Conservation (phyloP, 768 basidiomycete species). For the Porpolomopsis calyptriformis region DNA sequence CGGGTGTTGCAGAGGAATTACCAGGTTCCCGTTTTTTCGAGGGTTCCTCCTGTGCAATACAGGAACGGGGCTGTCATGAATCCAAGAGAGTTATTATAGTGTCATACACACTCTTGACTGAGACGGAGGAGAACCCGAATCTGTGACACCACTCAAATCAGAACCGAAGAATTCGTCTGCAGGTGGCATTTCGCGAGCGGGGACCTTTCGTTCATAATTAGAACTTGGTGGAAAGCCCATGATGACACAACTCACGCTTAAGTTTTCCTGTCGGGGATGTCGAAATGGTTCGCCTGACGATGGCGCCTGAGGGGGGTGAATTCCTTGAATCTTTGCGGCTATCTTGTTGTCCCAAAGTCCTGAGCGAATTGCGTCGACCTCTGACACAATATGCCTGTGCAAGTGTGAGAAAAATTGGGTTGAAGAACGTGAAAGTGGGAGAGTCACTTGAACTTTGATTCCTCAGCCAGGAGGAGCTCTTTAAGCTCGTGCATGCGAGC, state of each 20-base stretch:
- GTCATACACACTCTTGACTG: slow-evolving; percentile 14
- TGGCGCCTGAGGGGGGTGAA: not conserved
- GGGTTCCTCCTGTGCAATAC: not conserved
- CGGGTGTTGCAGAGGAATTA: not conserved
- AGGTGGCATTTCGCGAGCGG: slow-evolving; percentile 8
- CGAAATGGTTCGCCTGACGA: not conserved
- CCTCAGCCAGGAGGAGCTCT: slow-evolving; percentile 60
- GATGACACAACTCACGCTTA: slow-evolving; percentile 5
- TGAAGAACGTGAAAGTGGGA: not conserved
- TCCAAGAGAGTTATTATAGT: not conserved
- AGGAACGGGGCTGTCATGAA: not conserved
- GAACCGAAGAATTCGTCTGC: slow-evolving; percentile 24
- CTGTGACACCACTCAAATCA: slow-evolving; percentile 26
- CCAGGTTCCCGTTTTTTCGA: not conserved
- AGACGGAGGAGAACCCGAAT: slow-evolving; percentile 19
- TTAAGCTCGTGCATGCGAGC: slow-evolving; percentile 63
- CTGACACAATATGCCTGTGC: slow-evolving; percentile 49
- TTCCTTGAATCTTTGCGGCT: slow-evolving; percentile 19
- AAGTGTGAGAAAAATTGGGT: not conserved
- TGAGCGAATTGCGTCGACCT: slow-evolving; percentile 67
- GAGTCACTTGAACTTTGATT: slow-evolving; percentile 65
- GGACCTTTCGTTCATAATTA: no score
- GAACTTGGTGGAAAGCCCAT: not conserved
- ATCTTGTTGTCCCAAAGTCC: slow-evolving; percentile 56
- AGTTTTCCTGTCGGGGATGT: not conserved